Percentiles rank a stretch among this genome's conserved stretches.
phyloP scores from a whole-genome alignment of 2,329 filamentous ascomycete species.

The Graphilbum fragrans region DNA sequence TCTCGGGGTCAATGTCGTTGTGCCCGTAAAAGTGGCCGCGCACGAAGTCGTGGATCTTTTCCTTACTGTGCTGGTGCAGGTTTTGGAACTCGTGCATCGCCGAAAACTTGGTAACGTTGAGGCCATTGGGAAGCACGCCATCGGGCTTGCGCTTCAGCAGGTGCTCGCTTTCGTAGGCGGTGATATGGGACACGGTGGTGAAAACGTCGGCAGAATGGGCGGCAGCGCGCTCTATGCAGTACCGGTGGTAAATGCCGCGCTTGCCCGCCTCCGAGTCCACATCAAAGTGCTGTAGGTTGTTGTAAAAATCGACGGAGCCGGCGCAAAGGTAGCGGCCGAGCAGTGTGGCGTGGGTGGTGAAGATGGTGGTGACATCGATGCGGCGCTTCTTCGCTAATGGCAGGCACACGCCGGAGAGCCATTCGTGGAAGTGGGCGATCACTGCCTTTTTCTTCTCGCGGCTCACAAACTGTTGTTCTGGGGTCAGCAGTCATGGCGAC shows the following conservation, averaged over 20 bases:
- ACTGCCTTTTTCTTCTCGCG: slow-evolving; percentile 88
- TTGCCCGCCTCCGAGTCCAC: slow-evolving; percentile 95
- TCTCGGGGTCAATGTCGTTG: slow-evolving; percentile 92
- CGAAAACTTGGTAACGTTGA: slow-evolving; percentile 98
- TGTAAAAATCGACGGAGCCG: slow-evolving; percentile 97
- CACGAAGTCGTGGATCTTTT: slow-evolving; percentile 97
- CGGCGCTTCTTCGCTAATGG: slow-evolving; percentile 86
- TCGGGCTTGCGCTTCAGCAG: slow-evolving; percentile 95
- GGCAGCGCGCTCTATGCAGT: slow-evolving; percentile 92
- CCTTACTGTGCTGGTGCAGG: slow-evolving; percentile 87
- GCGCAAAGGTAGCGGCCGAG: slow-evolving; percentile 94
- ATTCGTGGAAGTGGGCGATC: slow-evolving; percentile 98
- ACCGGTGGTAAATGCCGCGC: slow-evolving; percentile 95
- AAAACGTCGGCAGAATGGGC: slow-evolving; percentile 92
- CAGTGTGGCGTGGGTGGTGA: slow-evolving; percentile 93
- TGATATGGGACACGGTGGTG: slow-evolving; percentile 97
- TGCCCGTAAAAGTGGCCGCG: slow-evolving; percentile 97
- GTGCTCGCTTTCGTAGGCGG: slow-evolving; percentile 95
- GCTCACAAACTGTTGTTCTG: slow-evolving; percentile 82
- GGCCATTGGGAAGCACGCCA: slow-evolving; percentile 86
- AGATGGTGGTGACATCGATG: slow-evolving; percentile 96
- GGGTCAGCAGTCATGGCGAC: background rate
- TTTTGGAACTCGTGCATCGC: slow-evolving; percentile 99
- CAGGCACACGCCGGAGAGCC: slow-evolving; percentile 87
- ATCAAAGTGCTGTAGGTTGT: slow-evolving; percentile 94